Evolutionary conservation across 768 basidiomycete genomes (phyloP).

Genomic region (Mycena latifolia): DNA sequence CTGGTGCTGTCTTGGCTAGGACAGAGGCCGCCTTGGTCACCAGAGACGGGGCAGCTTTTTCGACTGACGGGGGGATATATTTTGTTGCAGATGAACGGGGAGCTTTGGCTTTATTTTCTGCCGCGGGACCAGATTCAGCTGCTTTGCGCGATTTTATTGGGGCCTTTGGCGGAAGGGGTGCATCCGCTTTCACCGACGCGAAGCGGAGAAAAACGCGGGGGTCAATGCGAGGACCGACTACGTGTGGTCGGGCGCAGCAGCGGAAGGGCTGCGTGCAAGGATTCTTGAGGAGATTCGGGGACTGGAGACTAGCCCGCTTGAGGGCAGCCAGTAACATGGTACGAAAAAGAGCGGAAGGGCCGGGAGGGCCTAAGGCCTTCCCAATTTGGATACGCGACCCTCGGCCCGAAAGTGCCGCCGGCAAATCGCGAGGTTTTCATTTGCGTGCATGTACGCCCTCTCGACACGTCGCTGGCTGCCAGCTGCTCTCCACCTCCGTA

Average conservation of each 20-base stretch:
- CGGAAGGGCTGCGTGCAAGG: conserved; percentile 9
- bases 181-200: conserved; percentile 34
- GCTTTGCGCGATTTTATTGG: conserved; percentile 1
- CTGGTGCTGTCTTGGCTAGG: conserved; percentile 19
- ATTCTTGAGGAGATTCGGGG: conserved; percentile 5
- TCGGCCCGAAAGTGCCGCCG: background rate
- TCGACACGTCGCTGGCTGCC: conserved; percentile 51
- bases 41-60: conserved; percentile 26
- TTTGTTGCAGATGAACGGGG: conserved; percentile 7
- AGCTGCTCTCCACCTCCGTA: conserved; percentile 40
- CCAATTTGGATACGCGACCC: conserved; percentile 2
- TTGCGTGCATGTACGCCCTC: conserved; percentile 31
- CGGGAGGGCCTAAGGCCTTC: background rate
- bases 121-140: background rate
- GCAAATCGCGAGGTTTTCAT: background rate
- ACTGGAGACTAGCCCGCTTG: conserved; percentile 15
- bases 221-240: conserved; percentile 12
- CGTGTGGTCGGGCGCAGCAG: conserved; percentile 21
- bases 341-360: background rate
- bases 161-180: conserved; percentile 18
- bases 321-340: conserved; percentile 23
- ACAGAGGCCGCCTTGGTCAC: conserved; percentile 29
- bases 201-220: conserved; percentile 27
- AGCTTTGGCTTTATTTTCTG: background rate
- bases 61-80: conserved; percentile 23